Conservation (phyloP, 345 rosid genomes). For the Citrus hindsii region DNA sequence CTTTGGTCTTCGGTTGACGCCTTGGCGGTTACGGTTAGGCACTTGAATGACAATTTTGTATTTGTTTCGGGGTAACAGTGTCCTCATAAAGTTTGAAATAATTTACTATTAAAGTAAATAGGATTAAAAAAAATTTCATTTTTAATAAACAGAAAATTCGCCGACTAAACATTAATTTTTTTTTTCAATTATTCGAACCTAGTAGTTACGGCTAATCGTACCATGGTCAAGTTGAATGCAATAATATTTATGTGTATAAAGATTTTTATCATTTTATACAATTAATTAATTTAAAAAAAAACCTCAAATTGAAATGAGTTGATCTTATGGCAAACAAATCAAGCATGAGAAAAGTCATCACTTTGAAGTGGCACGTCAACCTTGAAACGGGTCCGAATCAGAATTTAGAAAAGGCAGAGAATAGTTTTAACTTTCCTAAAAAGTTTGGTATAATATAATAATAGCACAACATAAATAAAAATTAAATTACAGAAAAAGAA, state of each 20-base stretch:
- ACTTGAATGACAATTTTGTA: neutral
- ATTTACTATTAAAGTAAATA: neutral
- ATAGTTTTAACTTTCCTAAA: neutral
- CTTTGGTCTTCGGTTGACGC: neutral
- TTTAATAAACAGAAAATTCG: too few species aligned
- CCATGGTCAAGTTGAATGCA: too few species aligned
- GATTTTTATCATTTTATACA: too few species aligned
- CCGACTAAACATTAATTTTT: too few species aligned
- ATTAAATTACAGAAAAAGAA: too few species aligned
- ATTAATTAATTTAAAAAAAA: too few species aligned
- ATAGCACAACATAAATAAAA: too few species aligned
- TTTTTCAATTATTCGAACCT: too few species aligned
- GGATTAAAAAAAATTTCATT: neutral
- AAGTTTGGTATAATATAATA: too few species aligned
- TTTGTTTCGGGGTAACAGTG: neutral
- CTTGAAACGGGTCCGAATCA: neutral
- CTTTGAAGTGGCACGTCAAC: neutral
- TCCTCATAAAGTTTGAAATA: neutral
- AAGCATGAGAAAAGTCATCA: neutral
- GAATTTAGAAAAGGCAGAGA: neutral
- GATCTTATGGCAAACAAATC: neutral
- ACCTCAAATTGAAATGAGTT: too few species aligned
- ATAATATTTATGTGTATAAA: too few species aligned
- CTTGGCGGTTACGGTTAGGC: neutral
- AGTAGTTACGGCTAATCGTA: too few species aligned